Conservation (phyloP, 2,329 filamentous ascomycete genomes). For the Curvularia sp. region DNA sequence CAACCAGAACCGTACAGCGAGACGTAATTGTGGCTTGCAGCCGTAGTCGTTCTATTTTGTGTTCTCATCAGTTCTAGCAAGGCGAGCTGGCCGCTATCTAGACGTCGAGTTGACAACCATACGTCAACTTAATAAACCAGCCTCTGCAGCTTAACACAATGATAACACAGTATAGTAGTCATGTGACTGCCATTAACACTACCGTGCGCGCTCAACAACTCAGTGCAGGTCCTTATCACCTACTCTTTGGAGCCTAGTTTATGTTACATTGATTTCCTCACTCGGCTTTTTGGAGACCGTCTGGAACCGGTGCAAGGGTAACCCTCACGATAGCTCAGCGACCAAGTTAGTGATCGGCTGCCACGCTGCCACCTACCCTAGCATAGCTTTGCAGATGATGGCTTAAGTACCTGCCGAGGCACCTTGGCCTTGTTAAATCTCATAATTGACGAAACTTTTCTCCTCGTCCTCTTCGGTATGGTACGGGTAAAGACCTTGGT, state of each 20-base stretch:
- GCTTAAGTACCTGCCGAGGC: slow-evolving; percentile 9
- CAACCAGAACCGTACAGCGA: neutral
- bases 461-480: slow-evolving; percentile 6
- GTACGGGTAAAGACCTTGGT: slow-evolving; percentile 10
- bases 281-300: neutral
- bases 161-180: neutral
- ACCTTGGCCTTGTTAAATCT: neutral
- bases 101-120: no score
- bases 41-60: neutral
- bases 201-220: slow-evolving; percentile 1
- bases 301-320: neutral
- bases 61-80: neutral
- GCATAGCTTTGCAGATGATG: neutral
- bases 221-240: slow-evolving; percentile 6
- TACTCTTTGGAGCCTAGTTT: neutral
- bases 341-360: neutral
- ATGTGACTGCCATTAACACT: neutral
- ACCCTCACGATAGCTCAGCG: neutral
- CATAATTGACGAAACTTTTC: neutral
- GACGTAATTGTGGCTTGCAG: neutral
- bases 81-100: neutral
- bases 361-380: neutral
- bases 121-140: neutral
- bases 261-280: neutral
- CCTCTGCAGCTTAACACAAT: neutral